phyloP scores from a whole-genome alignment of 768 basidiomycete species.

The Fibroporia radiculosa region DNA sequence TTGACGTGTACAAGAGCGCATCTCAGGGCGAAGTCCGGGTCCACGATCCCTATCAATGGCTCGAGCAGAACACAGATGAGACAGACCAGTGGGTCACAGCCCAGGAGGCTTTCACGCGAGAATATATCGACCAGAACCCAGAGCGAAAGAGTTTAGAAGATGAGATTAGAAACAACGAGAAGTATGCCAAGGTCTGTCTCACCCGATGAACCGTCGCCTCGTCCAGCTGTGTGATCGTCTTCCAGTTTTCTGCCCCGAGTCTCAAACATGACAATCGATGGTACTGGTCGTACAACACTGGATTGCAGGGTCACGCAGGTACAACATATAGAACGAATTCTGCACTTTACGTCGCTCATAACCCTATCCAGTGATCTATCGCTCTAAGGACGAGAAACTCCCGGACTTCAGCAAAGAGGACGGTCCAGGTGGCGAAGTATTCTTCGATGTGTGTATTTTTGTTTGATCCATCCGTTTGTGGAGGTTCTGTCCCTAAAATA shows the following conservation, averaged over 20 bases:
- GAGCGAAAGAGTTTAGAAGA: slow-evolving; percentile 51
- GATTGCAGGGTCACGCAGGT: slow-evolving; percentile 61
- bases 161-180: slow-evolving; percentile 45
- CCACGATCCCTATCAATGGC: slow-evolving; percentile 68
- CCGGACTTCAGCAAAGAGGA: slow-evolving; percentile 44
- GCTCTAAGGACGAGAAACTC: slow-evolving; percentile 44
- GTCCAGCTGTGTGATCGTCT: not conserved
- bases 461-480: too few species aligned
- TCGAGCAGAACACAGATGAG: slow-evolving; percentile 57
- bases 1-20: slow-evolving; percentile 64
- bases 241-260: slow-evolving; percentile 54
- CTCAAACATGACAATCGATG: slow-evolving; percentile 61
- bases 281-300: slow-evolving; percentile 80
- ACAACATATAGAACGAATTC: slow-evolving; percentile 3
- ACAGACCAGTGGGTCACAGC: slow-evolving; percentile 56
- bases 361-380: slow-evolving; percentile 43
- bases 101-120: slow-evolving; percentile 51
- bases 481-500: not conserved
- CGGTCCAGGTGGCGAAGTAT: slow-evolving; percentile 54
- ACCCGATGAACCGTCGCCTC: not conserved
- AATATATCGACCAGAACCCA: slow-evolving; percentile 56
- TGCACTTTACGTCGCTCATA: not conserved
- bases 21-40: slow-evolving; percentile 54
- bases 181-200: slow-evolving; percentile 39
- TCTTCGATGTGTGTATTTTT: slow-evolving; percentile 58